Evolutionary conservation across 495 filamentous ascomycete species (phyloP).

Genomic region (Neurospora intermedia): DNA sequence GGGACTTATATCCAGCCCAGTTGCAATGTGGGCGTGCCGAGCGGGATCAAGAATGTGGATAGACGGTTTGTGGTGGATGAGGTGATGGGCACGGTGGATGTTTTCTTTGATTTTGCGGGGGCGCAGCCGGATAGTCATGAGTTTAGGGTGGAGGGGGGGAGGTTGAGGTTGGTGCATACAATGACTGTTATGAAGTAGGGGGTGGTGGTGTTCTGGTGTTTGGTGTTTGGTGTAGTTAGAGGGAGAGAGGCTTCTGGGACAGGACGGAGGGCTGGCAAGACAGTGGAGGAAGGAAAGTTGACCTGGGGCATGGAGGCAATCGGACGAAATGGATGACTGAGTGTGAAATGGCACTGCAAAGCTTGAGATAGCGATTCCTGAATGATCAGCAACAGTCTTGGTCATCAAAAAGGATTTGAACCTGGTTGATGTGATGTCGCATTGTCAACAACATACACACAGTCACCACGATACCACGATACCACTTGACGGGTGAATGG

Average conservation of each 20-base stretch:
- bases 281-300: not conserved
- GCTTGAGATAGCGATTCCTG: not conserved
- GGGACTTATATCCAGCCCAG: slow-evolving; percentile 30
- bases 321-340: not conserved
- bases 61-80: slow-evolving; percentile 28
- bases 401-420: not conserved
- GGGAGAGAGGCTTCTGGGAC: too few species aligned
- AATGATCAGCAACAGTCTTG: not conserved
- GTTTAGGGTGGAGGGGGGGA: slow-evolving; percentile 23
- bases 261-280: too few species aligned
- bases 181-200: not conserved
- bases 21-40: slow-evolving; percentile 30
- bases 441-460: not conserved
- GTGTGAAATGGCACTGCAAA: not conserved
- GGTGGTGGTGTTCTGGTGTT: not conserved
- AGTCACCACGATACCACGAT: not conserved
- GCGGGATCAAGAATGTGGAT: slow-evolving; percentile 15
- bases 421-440: not conserved
- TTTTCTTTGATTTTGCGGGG: slow-evolving; percentile 26
- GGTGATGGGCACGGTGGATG: slow-evolving; percentile 31
- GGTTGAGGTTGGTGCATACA: slow-evolving; percentile 14
- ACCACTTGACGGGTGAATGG: not conserved
- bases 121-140: slow-evolving; percentile 26
- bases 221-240: too few species aligned
- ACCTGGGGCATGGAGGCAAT: not conserved